phyloP scores from a whole-genome alignment of 805 yeast species.

The Sugiyamaella qingdaonensis region DNA sequence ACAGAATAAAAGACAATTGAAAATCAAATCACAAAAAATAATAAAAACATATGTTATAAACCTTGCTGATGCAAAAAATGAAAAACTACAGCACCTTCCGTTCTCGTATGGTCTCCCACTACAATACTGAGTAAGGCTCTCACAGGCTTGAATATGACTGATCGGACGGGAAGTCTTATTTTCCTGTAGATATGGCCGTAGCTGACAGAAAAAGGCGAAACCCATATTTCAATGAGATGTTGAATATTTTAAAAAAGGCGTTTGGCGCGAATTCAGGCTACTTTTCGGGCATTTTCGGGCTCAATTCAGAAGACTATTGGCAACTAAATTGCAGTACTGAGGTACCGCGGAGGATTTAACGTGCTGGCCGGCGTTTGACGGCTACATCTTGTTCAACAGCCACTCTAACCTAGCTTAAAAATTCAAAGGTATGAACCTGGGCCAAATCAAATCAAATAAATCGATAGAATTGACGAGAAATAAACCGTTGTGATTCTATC shows the following conservation, averaged over 20 bases:
- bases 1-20: not conserved
- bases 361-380: no score
- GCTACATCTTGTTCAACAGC: no score
- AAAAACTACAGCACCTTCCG: conserved; percentile 14
- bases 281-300: no score
- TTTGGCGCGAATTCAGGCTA: not conserved
- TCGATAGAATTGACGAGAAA: no score
- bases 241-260: not conserved
- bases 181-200: conserved; percentile 58
- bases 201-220: conserved; percentile 31
- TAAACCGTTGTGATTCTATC: no score
- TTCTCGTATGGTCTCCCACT: conserved; percentile 36
- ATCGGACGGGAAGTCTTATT: conserved; percentile 60
- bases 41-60: not conserved
- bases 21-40: not conserved
- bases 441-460: no score
- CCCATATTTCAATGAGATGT: not conserved
- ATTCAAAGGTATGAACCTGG: no score
- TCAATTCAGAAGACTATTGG: no score
- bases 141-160: conserved; percentile 54
- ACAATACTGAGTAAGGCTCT: conserved; percentile 54
- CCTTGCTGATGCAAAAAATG: not conserved
- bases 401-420: no score
- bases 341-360: no score
- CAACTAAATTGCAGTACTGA: no score